Percentiles rank a stretch among this genome's conserved stretches.
phyloP scores from a whole-genome alignment of 2,329 filamentous ascomycete genomes.

The Botrytis aclada region DNA sequence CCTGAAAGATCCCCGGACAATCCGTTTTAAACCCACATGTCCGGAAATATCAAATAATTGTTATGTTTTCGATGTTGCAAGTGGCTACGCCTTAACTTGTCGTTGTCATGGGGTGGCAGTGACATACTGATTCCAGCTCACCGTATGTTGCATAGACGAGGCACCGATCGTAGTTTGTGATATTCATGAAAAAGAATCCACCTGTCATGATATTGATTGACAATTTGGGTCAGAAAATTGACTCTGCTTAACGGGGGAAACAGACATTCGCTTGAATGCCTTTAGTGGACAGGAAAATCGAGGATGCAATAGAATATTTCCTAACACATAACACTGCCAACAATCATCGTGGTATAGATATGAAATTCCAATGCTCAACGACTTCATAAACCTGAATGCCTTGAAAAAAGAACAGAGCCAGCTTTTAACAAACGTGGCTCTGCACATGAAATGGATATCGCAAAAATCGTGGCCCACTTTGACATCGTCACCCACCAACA shows the following conservation, averaged over 20 bases:
- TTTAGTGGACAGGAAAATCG: background rate
- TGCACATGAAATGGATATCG: background rate
- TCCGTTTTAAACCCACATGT: background rate
- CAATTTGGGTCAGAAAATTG: background rate
- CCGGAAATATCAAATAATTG: background rate
- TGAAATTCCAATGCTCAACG: background rate
- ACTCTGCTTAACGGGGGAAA: background rate
- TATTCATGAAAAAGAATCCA: background rate
- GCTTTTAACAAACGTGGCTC: background rate
- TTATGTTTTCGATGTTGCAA: background rate
- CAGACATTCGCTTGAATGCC: background rate
- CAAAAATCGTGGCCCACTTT: background rate
- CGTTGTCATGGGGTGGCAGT: background rate
- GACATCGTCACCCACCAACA: slow-evolving; percentile 8
- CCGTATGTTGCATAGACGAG: background rate
- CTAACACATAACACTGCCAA: background rate
- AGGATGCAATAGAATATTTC: background rate
- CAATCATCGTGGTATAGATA: background rate
- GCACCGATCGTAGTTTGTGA: background rate
- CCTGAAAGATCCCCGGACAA: background rate
- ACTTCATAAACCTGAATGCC: too few species aligned
- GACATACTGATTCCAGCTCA: background rate
- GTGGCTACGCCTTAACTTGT: background rate
- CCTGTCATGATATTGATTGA: background rate
- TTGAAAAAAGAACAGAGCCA: background rate